A percentile compares a stretch with the other conserved stretches of the same genome.
phyloP scores from a whole-genome alignment of 129 eudicot species.

The Saussurea involucrata region DNA sequence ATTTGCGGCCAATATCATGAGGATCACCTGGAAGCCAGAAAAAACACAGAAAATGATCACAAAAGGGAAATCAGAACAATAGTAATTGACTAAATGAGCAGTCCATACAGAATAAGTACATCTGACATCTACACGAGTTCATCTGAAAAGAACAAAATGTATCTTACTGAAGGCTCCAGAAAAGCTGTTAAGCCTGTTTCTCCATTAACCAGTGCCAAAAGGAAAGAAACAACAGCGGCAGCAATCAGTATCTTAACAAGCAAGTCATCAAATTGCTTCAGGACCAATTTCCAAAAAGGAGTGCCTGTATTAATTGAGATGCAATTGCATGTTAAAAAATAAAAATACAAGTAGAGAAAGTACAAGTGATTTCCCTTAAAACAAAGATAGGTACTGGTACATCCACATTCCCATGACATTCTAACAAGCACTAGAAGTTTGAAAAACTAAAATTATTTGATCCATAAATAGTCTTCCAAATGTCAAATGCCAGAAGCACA shows the following conservation, averaged over 20 bases:
- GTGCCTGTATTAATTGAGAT: slow-evolving; percentile 53
- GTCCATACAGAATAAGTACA: neutral
- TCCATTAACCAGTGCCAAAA: slow-evolving; percentile 89
- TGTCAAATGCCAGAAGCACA: neutral
- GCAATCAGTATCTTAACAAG: slow-evolving; percentile 95
- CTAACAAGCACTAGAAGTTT: neutral
- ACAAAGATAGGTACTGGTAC: neutral
- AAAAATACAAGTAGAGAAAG: neutral
- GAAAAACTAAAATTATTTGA: neutral
- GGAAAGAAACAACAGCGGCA: slow-evolving; percentile 83
- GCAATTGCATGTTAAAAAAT: neutral
- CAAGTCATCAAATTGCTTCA: slow-evolving; percentile 96
- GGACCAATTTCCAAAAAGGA: slow-evolving; percentile 91
- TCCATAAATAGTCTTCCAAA: neutral
- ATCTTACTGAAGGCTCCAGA: slow-evolving; percentile 94
- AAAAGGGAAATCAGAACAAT: neutral
- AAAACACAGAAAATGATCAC: neutral
- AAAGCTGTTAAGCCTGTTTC: slow-evolving; percentile 94
- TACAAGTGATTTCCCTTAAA: neutral
- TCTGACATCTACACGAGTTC: neutral
- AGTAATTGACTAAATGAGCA: neutral
- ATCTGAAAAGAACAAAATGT: neutral
- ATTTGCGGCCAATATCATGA: slow-evolving; percentile 97
- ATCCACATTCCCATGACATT: neutral
- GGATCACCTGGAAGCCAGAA: slow-evolving; percentile 58